Percentiles rank a stretch among this genome's conserved stretches.
Conservation (phyloP, 176 grass and related monocot genomes). For the Oryza punctata region DNA sequence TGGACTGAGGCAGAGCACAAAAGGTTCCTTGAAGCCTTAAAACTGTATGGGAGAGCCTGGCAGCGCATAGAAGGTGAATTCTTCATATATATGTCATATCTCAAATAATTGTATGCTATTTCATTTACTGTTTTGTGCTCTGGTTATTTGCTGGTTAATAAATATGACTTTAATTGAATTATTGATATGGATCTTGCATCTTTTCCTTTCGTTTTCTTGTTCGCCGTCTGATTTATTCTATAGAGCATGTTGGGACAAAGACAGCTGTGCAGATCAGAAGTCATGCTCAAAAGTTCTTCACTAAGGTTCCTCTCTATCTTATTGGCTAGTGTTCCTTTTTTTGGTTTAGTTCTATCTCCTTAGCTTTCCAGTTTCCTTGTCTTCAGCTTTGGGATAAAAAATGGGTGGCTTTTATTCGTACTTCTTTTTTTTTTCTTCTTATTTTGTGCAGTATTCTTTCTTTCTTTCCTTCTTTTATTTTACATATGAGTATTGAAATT, state of each 20-base stretch:
- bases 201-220: conserved; percentile 39
- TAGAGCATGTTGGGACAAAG: conserved; percentile 98
- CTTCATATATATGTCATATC: conserved; percentile 17
- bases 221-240: conserved; percentile 29
- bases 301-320: conserved; percentile 74
- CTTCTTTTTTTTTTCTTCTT: conserved; percentile 13
- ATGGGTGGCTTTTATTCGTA: not conserved
- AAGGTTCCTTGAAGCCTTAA: conserved; percentile 90
- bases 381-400: conserved; percentile 17
- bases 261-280: conserved; percentile 97
- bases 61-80: conserved; percentile 95
- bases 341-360: conserved; percentile 24
- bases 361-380: conserved; percentile 20
- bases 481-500: conserved; percentile 10
- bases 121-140: conserved; percentile 7
- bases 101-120: conserved; percentile 12
- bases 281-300: conserved; percentile 99
- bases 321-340: conserved; percentile 27
- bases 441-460: conserved; percentile 19
- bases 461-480: not conserved
- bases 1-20: conserved; percentile 98
- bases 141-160: conserved; percentile 22
- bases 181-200: conserved; percentile 41
- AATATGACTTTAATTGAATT: conserved; percentile 22
- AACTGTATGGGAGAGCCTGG: conserved; percentile 94